Base-by-base conservation (phyloP, 2,329 filamentous ascomycete species). In the Emmonsiellopsis sp. region DNA sequence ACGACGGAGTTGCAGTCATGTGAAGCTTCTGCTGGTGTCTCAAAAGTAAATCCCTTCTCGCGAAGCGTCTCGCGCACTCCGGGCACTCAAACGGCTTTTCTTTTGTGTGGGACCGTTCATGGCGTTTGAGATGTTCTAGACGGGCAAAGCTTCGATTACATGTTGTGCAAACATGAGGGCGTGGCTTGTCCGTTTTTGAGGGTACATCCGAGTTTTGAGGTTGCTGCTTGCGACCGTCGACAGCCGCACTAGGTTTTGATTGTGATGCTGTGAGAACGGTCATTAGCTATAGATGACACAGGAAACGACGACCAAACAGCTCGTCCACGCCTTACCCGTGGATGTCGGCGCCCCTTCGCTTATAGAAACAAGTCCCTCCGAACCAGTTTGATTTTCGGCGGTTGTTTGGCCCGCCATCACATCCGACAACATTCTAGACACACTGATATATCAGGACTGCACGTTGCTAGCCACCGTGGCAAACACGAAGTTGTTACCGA, bases 11-110 rank as follows among this genome's bases (percentile, higher is more conserved):
- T 10, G 89, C 88, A 30, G 89, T 89, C 79, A 95, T 89, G 69
- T 98, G 93, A 47, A 98, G 81, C 78, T 98, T 98, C 77, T 98
- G 93, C 78, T 98, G 93, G 73, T 98, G 93, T 55, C 93, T 84
- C 60, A 98, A 76, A 53, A 98, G 79, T 61, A 98, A 74, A 71
- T 98, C 93, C 60, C 93, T 84, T 57, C 93, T 84, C 56, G 93
- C 93, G 72, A 98, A 98, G 74, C 93, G 97, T 73, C 93, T 78
- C 38, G 89, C 81, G 72, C 93, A 98, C 70, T 97, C 89, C 31
- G 89, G 89, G 65, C 93, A 98, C 72, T 96, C 90, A 64, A 98
- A 98, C 1, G 93, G 93, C 77, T 98, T 98, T 74, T 98, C 91
- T 70, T 98, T 96, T 44, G 91, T 96, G 69, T 96, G 91, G n/a